Evolutionary conservation across 768 basidiomycete genomes (phyloP).

Genomic region (Hypsizygus marmoreus): DNA sequence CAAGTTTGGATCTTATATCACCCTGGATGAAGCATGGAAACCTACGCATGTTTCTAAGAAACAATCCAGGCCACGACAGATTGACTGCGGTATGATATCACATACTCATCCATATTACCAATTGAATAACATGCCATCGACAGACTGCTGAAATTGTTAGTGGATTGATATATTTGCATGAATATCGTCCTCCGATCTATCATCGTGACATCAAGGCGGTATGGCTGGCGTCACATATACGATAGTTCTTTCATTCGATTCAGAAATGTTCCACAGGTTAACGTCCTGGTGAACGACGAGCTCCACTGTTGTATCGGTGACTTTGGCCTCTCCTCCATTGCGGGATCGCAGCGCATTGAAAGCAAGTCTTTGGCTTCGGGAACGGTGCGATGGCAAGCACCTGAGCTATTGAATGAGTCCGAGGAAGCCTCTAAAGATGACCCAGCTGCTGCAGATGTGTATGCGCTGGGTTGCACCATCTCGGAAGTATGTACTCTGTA

Average conservation of each 20-base stretch:
- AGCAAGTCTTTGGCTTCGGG: constrained; percentile 9
- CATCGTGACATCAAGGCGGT: constrained; percentile 46
- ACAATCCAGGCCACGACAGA: constrained; percentile 26
- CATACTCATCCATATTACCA: background rate
- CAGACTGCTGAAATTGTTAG: constrained; percentile 32
- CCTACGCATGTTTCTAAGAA: constrained; percentile 20
- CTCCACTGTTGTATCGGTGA: constrained; percentile 12
- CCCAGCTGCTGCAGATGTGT: constrained; percentile 12
- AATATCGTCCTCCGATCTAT: constrained; percentile 37
- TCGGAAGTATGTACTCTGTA: constrained; percentile 12
- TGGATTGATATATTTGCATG: constrained; percentile 40
- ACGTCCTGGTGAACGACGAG: constrained; percentile 14
- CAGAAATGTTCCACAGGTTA: constrained; percentile 8
- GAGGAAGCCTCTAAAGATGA: background rate
- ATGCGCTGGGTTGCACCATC: constrained; percentile 16
- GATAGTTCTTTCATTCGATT: background rate
- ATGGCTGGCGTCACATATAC: constrained; percentile 4
- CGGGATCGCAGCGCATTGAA: constrained; percentile 12
- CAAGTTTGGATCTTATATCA: constrained; percentile 20
- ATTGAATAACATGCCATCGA: background rate
- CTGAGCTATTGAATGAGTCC: constrained; percentile 5
- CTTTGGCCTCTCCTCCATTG: constrained; percentile 18
- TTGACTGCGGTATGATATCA: constrained; percentile 19
- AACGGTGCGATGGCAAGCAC: constrained; percentile 10
- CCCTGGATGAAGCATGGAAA: constrained; percentile 26